Percentiles rank a stretch among this genome's conserved stretches.
phyloP scores from a whole-genome alignment of 176 grass and related monocot genomes.

The Phoenix roebelenii region DNA sequence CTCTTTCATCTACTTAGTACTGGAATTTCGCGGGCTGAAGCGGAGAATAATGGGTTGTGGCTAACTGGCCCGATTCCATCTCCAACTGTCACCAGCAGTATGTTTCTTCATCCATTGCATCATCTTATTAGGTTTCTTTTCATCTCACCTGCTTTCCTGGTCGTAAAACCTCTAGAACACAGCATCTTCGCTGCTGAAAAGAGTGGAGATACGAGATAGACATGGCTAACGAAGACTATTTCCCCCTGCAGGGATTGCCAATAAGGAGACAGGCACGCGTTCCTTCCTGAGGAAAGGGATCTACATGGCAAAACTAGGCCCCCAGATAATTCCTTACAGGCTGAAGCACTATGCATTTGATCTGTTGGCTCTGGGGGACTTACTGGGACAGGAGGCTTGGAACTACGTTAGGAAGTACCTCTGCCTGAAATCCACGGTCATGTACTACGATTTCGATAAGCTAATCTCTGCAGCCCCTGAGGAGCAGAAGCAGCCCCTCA shows the following conservation, averaged over 20 bases:
- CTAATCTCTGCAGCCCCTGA: constrained; percentile 43
- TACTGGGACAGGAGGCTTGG: constrained; percentile 63
- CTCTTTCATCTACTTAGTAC: constrained; percentile 20
- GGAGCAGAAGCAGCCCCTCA: constrained; percentile 25
- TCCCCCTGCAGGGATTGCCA: constrained; percentile 39
- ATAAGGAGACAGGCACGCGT: constrained; percentile 48
- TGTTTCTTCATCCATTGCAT: constrained; percentile 10
- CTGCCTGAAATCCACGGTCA: constrained; percentile 71
- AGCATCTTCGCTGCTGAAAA: too few species aligned
- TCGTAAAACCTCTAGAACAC: not conserved
- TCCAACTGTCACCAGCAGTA: constrained; percentile 49
- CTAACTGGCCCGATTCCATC: constrained; percentile 50
- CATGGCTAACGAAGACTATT: too few species aligned
- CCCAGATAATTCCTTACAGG: constrained; percentile 40
- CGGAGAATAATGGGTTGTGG: constrained; percentile 76
- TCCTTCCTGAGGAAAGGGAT: constrained; percentile 64
- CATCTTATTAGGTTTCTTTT: too few species aligned
- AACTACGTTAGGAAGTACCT: constrained; percentile 82
- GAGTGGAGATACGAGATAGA: too few species aligned
- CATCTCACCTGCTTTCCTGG: not conserved
- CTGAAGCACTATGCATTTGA: constrained; percentile 71
- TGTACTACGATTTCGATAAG: constrained; percentile 90
- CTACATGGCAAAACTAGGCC: constrained; percentile 59
- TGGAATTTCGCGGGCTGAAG: constrained; percentile 23
- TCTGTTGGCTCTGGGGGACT: constrained; percentile 78